Evolutionary conservation across 2,329 filamentous ascomycete species (phyloP).

Genomic region (Diaporthe citri): DNA sequence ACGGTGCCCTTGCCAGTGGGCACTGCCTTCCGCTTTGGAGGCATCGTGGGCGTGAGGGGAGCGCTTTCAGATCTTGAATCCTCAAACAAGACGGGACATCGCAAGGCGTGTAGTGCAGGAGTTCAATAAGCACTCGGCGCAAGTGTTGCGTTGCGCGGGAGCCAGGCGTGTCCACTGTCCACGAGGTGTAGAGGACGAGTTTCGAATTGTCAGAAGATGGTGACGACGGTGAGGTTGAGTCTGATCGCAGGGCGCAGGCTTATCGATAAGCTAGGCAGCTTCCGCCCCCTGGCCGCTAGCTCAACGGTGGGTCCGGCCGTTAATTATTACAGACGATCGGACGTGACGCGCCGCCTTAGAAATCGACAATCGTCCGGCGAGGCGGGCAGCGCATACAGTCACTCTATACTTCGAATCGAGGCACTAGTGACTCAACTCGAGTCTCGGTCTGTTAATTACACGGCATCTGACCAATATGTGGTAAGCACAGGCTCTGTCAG

Average conservation of each 20-base stretch:
- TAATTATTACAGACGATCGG: conserved; percentile 30
- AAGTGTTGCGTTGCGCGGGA: neutral
- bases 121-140: neutral
- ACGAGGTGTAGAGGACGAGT: neutral
- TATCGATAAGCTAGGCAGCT: conserved; percentile 33
- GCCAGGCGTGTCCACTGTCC: neutral
- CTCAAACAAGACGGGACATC: neutral
- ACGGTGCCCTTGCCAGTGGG: conserved; percentile 59
- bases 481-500: conserved; percentile 24
- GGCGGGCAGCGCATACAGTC: neutral
- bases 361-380: conserved; percentile 3
- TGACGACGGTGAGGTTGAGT: neutral
- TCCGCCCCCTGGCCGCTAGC: conserved; percentile 11
- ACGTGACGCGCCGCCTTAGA: conserved; percentile 39
- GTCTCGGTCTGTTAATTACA: neutral
- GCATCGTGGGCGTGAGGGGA: conserved; percentile 62
- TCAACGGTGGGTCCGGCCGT: conserved; percentile 26
- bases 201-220: neutral
- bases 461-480: conserved; percentile 34
- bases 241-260: neutral
- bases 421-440: neutral
- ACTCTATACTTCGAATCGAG: neutral
- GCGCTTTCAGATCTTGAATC: conserved; percentile 21
- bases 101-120: neutral
- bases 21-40: conserved; percentile 77